Evolutionary conservation across 1,284 basidiomycete genomes (phyloP).

Genomic region (Mycena sp.): DNA sequence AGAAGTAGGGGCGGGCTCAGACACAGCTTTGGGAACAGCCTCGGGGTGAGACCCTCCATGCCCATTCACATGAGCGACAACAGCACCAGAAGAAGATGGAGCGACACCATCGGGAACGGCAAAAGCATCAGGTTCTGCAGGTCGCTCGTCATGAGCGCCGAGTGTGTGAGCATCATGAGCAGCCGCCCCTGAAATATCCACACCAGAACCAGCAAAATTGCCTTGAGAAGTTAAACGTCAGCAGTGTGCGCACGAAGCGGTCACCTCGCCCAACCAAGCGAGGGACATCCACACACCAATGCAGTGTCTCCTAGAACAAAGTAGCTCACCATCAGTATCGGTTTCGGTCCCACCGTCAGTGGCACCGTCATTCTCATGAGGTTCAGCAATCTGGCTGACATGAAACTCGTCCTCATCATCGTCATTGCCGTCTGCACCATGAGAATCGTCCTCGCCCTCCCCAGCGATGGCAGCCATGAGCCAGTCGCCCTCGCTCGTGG

Average conservation of each 20-base stretch:
- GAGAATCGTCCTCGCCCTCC: constrained; percentile 43
- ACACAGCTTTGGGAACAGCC: constrained; percentile 29
- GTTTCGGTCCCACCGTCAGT: constrained; percentile 27
- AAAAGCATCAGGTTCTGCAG: constrained; percentile 33
- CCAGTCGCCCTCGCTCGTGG: constrained; percentile 81
- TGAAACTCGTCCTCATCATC: constrained; percentile 40
- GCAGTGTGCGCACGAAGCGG: constrained; percentile 57
- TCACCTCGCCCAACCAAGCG: constrained; percentile 40
- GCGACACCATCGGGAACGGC: constrained; percentile 35
- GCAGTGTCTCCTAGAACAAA: constrained; percentile 45
- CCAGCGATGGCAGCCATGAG: constrained; percentile 84
- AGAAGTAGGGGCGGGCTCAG: constrained; percentile 57
- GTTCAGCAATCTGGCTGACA: constrained; percentile 27
- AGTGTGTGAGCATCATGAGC: constrained; percentile 45
- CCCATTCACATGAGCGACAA: constrained; percentile 22
- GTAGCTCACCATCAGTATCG: constrained; percentile 53
- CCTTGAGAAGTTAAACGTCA: constrained; percentile 64
- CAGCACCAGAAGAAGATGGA: constrained; percentile 31
- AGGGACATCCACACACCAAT: constrained; percentile 49
- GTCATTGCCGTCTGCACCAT: constrained; percentile 34
- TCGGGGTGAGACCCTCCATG: constrained; percentile 29
- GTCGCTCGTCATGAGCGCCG: constrained; percentile 19
- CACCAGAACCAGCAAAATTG: constrained; percentile 56
- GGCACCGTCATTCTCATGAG: constrained; percentile 48
- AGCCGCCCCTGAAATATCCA: constrained; percentile 47